Base-by-base conservation (phyloP, 495 filamentous ascomycete species). In the Hyphodiscus hymeniophilus region DNA sequence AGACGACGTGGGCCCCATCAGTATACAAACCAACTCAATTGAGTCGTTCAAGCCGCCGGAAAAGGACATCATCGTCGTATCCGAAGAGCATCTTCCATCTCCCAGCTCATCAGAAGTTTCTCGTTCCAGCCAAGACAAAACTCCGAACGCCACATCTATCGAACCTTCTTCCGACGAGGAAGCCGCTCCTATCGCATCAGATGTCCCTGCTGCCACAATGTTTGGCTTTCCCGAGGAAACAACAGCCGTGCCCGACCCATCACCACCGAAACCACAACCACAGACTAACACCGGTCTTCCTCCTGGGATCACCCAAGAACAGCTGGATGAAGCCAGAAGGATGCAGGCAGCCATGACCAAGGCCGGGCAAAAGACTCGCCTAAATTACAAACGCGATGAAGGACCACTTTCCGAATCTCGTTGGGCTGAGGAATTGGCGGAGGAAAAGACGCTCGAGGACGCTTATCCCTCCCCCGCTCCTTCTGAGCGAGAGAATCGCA, bases 261-360 rank as follows among this genome's bases (percentile, higher is more conserved):
- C 18, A 47, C 22, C 5, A 10, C 13, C 24, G 23, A 39, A 38
- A 26, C 13, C 15, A 13, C 44, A 47, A 51, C 20, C 50, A 28
- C 2, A 24, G 35, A 40, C 33, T 39, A 22, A 22, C 16, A 11
- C 46, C 6, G 42, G 50, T 15, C 35, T 59, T 11, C 47, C 56
- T n/a, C 35, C 33, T 16, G 48, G 48, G 11, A 52, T 47, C 20
- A 50, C 56, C 17, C 43, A 55, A 48, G 51, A 45, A 42, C 51
- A 55, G 47, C 24, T 59, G 28, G 56, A 59, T 23, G 56, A 59
- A 23, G 23, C 51, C 8, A 55, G 48, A 31, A 36, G 35, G 2
- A 55, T 59, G 39, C 54, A 59, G 38, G 42, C 51, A 15, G 17
- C 33, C 7, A 46, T 55, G 40, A 55, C 56, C 11, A 58, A 54